Base-by-base conservation (phyloP, 192 early-diverging fungal species). In the Chytriomyces sp. region DNA sequence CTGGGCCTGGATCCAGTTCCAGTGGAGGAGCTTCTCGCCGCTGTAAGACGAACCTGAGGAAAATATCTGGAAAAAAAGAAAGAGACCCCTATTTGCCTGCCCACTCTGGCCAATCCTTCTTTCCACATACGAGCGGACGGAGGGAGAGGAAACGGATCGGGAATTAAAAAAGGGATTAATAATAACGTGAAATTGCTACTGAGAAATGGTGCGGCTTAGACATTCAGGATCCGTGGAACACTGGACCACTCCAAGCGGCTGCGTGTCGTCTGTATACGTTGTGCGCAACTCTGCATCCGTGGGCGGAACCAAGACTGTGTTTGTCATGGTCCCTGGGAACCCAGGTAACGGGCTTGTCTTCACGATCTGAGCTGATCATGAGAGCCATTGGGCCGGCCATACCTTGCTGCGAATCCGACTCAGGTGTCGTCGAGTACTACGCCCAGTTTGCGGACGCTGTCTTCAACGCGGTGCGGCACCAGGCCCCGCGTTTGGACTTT, bases 351-450 rank as follows among this genome's bases (percentile, higher is more conserved):
- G n/a, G n/a, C 39, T 22, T 52, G 28, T 12, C 22, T 25, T 22
- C 26, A 68, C 60, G 39, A 22, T 28, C 33, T 71, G 25, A 6
- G n/a, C 26, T 72, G 38, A 34, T 30, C 17, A 5, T 38, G 30
- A 8, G 31, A 0, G 22, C 44, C 44, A 17, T 28, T 58, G 22
- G 0, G 22, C 19, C 56, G 12, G 12, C 12, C 22, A 4, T 30
- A 4, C 56, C 56, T 26, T 22, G 8, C 55, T 39, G 89, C 39
- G 82, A 86, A 44, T 92, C 92, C 0, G 93, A 92, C 82, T 92
- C 92, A 3, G 94, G 94, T 2, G 59, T 92, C 37, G 82, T 91
- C 30, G 90, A 94, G 56, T 93, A 93, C 71, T 96, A 96, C 70
- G 85, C 80, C 25, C 77, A 78, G n/a, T 96, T 94, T 72, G 85